A percentile compares a stretch with the other conserved stretches of the same genome.
phyloP scores from a whole-genome alignment of 495 filamentous ascomycete genomes.

The Lepidopterella palustris region DNA sequence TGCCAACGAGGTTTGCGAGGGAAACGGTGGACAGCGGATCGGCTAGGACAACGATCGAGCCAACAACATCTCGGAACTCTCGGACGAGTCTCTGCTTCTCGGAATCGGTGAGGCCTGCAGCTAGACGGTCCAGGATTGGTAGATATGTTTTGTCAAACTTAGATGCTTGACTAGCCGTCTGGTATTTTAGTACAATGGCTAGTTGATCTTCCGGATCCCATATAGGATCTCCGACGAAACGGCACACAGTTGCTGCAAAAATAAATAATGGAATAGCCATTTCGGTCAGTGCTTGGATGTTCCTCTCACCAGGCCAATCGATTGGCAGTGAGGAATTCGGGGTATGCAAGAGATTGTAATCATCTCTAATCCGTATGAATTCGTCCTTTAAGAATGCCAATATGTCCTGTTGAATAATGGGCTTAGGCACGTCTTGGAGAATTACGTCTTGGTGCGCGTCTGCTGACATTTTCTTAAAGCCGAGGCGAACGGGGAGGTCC shows the following conservation, averaged over 20 bases:
- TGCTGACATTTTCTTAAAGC: constrained; percentile 15
- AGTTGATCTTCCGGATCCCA: constrained; percentile 14
- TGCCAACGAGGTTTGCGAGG: constrained; percentile 23
- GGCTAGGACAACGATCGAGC: constrained; percentile 26
- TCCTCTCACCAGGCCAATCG: constrained; percentile 39
- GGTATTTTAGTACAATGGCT: constrained; percentile 10
- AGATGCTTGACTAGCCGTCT: background rate
- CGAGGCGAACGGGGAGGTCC: constrained; percentile 28
- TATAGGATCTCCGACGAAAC: constrained; percentile 11
- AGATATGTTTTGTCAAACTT: constrained; percentile 20
- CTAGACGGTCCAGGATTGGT: constrained; percentile 14
- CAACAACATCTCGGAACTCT: constrained; percentile 31
- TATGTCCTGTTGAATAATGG: constrained; percentile 35
- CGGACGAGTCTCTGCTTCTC: constrained; percentile 5
- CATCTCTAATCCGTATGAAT: constrained; percentile 1
- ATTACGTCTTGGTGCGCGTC: constrained; percentile 19
- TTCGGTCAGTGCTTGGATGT: constrained; percentile 30
- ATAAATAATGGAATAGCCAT: constrained; percentile 34
- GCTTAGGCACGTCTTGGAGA: constrained; percentile 32
- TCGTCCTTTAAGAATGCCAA: constrained; percentile 27
- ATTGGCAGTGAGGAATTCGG: background rate
- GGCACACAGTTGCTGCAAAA: constrained; percentile 23
- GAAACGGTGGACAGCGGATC: constrained; percentile 30
- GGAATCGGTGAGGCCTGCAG: constrained; percentile 8
- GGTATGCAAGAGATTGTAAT: background rate